These are phyloP conservation scores for Thozetella sp. DNA, from an alignment of 495 filamentous ascomycete genomes.

Conservation along the genomic window DNA sequence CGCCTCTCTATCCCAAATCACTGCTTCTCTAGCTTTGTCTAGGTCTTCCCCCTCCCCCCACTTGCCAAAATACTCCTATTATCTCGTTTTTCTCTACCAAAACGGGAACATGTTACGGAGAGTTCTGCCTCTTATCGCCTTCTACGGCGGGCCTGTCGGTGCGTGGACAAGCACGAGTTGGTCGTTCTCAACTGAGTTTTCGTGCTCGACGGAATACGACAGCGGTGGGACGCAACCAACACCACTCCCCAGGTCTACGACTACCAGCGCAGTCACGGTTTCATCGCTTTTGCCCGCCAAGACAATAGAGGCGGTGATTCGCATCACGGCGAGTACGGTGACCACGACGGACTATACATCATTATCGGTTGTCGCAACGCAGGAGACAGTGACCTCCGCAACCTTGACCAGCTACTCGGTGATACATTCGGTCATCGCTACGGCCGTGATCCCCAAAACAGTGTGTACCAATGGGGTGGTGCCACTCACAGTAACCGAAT, in stretches of 20 bases:
- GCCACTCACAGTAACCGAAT: conserved; percentile 21
- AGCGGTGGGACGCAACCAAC: neutral
- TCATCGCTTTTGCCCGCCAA: neutral
- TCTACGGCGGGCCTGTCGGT: neutral
- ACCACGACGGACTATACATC: neutral
- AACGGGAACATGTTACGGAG: neutral
- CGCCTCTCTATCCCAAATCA: too few species aligned
- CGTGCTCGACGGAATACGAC: neutral
- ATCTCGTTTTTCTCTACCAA: too few species aligned
- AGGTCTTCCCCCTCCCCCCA: too few species aligned
- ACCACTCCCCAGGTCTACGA: neutral
- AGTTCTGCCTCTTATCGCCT: neutral
- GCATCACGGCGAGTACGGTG: neutral
- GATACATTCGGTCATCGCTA: conserved; percentile 14
- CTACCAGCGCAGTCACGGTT: neutral
- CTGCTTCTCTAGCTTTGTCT: too few species aligned
- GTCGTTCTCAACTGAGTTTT: neutral
- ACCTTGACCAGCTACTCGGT: neutral
- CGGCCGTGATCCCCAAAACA: conserved; percentile 12
- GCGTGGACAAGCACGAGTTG: neutral
- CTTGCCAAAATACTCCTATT: too few species aligned
- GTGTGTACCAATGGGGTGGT: conserved; percentile 16
- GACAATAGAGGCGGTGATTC: neutral
- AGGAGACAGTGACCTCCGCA: neutral
- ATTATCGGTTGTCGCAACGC: neutral